Conservation (phyloP, 306 rosid species). For the Begonia masoniana region DNA sequence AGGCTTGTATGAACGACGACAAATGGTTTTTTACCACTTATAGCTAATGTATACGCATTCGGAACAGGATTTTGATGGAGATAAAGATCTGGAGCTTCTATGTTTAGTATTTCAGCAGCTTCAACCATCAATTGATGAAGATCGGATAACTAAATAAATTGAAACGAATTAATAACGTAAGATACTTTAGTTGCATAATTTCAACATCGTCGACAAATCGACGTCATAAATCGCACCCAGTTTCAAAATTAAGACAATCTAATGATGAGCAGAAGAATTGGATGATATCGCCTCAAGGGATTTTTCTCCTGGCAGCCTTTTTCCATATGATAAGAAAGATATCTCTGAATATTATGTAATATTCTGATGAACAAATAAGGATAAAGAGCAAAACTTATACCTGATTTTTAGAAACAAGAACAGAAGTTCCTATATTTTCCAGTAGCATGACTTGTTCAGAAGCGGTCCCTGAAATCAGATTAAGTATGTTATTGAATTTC, state of each 20-base stretch:
- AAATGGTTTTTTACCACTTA: constrained; percentile 84
- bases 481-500: neutral
- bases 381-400: constrained; percentile 11
- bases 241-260: too few relatives aligned
- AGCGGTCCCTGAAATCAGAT: constrained; percentile 48
- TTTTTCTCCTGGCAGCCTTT: too few relatives aligned
- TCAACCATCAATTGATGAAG: constrained; percentile 69
- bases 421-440: constrained; percentile 93
- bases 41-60: constrained; percentile 93
- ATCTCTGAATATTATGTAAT: too few relatives aligned
- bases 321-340: too few relatives aligned
- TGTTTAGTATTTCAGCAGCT: constrained; percentile 70
- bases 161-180: neutral
- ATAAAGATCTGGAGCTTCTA: constrained; percentile 76
- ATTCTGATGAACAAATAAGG: too few relatives aligned
- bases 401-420: constrained; percentile 89
- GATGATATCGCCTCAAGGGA: too few relatives aligned
- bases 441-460: constrained; percentile 95
- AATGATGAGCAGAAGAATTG: too few relatives aligned
- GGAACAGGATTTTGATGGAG: constrained; percentile 97
- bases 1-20: constrained; percentile 90
- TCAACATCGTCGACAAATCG: too few relatives aligned
- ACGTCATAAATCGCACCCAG: too few relatives aligned
- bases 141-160: constrained; percentile 57
- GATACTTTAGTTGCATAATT: too few relatives aligned